Evolutionary conservation across 2,329 filamentous ascomycete species (phyloP).

Genomic region (Aspergillus amoenus): DNA sequence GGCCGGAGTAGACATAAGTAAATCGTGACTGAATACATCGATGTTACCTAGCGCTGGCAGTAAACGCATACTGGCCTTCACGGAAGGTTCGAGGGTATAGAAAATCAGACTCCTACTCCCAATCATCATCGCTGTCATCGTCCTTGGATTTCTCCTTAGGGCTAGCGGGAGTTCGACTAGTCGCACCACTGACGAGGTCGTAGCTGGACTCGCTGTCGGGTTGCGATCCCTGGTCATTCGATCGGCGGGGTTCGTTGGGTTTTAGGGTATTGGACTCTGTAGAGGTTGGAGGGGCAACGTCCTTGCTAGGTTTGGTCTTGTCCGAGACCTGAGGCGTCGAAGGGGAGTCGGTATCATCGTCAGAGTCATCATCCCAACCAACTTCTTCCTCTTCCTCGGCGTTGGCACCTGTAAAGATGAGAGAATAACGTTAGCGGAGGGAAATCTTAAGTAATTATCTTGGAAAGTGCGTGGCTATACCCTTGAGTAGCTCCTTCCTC

Average conservation of each 20-base stretch:
- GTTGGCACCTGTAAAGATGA: slow-evolving; percentile 35
- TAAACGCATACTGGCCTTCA: background rate
- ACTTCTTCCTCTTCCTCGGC: slow-evolving; percentile 70
- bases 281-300: slow-evolving; percentile 31
- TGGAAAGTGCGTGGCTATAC: slow-evolving; percentile 50
- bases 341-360: slow-evolving; percentile 49
- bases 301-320: slow-evolving; percentile 28
- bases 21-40: background rate
- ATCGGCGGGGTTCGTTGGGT: slow-evolving; percentile 64
- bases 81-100: background rate
- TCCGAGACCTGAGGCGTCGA: slow-evolving; percentile 45
- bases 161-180: slow-evolving; percentile 73
- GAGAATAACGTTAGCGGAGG: slow-evolving; percentile 6
- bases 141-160: slow-evolving; percentile 53
- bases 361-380: slow-evolving; percentile 70
- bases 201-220: slow-evolving; percentile 95
- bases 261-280: slow-evolving; percentile 53
- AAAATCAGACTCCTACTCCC: slow-evolving; percentile 57
- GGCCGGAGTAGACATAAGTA: slow-evolving; percentile 5
- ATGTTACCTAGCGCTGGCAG: background rate
- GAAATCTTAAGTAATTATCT: background rate
- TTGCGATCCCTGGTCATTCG: slow-evolving; percentile 85
- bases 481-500: slow-evolving; percentile 85
- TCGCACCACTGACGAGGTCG: slow-evolving; percentile 80
- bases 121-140: slow-evolving; percentile 71